Percentiles rank a stretch among this genome's conserved stretches.
Conservation (phyloP, 768 basidiomycete genomes). For the Rossbeevera mucosa region DNA sequence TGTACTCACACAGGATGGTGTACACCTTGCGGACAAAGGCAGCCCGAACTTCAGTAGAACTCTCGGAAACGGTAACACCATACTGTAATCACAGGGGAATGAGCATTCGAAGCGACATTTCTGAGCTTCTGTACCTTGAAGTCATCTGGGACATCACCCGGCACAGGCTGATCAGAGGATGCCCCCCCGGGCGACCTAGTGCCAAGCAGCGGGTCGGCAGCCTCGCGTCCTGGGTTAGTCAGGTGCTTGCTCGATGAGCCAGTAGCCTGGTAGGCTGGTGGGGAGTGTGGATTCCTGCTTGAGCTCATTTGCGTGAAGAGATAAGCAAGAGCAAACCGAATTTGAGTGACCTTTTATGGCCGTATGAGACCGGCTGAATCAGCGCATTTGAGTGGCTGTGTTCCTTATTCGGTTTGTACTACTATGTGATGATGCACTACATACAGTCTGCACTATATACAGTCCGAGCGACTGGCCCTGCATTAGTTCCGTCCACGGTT, state of each 20-base stretch:
- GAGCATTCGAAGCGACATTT: slow-evolving; percentile 1
- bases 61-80: slow-evolving; percentile 75
- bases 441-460: too few species aligned
- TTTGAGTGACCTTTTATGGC: too few species aligned
- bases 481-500: slow-evolving; percentile 2
- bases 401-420: slow-evolving; percentile 5
- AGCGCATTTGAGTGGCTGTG: slow-evolving; percentile 23
- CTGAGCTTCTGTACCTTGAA: slow-evolving; percentile 64
- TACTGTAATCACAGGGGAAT: slow-evolving; percentile 44
- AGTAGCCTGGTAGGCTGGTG: slow-evolving; percentile 51
- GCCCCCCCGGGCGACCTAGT: slow-evolving; percentile 45
- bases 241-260: slow-evolving; percentile 37
- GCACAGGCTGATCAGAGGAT: slow-evolving; percentile 70
- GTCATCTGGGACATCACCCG: slow-evolving; percentile 82
- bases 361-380: slow-evolving; percentile 21
- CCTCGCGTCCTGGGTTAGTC: slow-evolving; percentile 35
- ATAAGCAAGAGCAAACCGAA: too few species aligned
- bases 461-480: too few species aligned
- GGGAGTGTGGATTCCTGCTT: slow-evolving; percentile 50
- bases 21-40: slow-evolving; percentile 92
- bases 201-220: slow-evolving; percentile 54
- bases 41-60: slow-evolving; percentile 69
- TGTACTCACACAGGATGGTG: slow-evolving; percentile 73
- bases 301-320: slow-evolving; percentile 46
- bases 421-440: too few species aligned